Percentiles rank a stretch among this genome's conserved stretches.
These are phyloP conservation scores for Leptoxyphium fumago DNA, from an alignment of 2,329 filamentous ascomycete genomes.

Conservation along the genomic window DNA sequence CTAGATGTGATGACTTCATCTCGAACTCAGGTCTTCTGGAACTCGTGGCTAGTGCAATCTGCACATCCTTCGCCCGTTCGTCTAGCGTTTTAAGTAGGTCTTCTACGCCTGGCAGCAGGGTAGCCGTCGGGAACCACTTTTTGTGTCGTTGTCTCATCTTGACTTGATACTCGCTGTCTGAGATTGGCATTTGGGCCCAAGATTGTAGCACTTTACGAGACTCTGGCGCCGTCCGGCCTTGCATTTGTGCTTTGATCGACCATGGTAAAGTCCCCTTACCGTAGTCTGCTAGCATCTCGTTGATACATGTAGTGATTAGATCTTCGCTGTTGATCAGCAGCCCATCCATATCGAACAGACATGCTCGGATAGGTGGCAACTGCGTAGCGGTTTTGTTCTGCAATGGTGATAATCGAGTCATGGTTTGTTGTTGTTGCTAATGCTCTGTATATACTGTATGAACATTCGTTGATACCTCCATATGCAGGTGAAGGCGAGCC, in stretches of 20 bases:
- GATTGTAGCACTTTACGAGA: constrained; percentile 48
- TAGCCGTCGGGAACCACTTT: constrained; percentile 52
- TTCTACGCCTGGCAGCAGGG: constrained; percentile 62
- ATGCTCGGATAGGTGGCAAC: constrained; percentile 60
- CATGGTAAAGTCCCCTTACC: constrained; percentile 60
- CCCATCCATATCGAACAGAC: constrained; percentile 95
- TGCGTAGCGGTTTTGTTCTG: constrained; percentile 35
- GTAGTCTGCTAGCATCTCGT: constrained; percentile 62
- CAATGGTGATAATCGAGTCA: not conserved
- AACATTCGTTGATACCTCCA: too few species aligned
- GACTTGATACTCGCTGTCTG: constrained; percentile 46
- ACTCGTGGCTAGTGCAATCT: constrained; percentile 77
- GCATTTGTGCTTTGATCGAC: constrained; percentile 76
- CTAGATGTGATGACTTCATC: constrained; percentile 51
- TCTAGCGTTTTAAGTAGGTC: constrained; percentile 46
- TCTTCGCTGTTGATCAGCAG: constrained; percentile 91
- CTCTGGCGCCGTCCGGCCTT: constrained; percentile 45
- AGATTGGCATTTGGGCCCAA: constrained; percentile 74
- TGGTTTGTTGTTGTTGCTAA: not conserved
- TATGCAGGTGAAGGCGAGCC: too few species aligned
- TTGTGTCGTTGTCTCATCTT: constrained; percentile 49
- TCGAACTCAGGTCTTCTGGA: constrained; percentile 55
- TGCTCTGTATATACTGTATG: not conserved
- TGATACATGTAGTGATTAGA: constrained; percentile 64
- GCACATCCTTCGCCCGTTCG: constrained; percentile 24